Conservation (phyloP, 441 rosid genomes). For the Adansonia rubrostipa region DNA sequence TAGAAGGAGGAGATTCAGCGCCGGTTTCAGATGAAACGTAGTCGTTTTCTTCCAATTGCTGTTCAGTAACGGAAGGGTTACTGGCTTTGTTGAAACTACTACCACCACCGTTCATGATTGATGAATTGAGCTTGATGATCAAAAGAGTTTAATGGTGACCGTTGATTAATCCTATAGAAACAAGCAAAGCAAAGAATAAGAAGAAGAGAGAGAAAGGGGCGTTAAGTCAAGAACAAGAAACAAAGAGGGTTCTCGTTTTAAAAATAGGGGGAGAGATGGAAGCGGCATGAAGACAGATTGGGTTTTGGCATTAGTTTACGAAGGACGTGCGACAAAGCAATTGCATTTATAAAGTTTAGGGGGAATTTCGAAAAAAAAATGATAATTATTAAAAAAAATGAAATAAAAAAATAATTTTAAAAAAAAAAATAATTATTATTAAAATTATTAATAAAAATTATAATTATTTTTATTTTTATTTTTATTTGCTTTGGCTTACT, state of each 20-base stretch:
- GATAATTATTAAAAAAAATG: too few species aligned
- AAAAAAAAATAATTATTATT: too few species aligned
- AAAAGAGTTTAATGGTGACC: neutral
- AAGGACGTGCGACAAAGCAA: conserved; percentile 75
- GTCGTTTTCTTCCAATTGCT: conserved; percentile 49
- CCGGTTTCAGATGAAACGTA: conserved; percentile 52
- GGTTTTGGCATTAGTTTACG: conserved; percentile 51
- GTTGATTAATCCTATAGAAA: neutral
- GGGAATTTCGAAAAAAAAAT: too few species aligned
- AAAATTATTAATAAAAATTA: too few species aligned
- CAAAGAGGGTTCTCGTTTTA: conserved; percentile 44
- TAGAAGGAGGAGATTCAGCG: conserved; percentile 64
- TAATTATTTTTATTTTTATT: too few species aligned
- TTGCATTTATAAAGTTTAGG: conserved; percentile 36
- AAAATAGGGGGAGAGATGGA: conserved; percentile 44
- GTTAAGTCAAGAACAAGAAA: conserved; percentile 30
- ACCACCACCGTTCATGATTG: conserved; percentile 38
- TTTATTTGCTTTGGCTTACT: too few species aligned
- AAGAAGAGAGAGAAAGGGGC: neutral
- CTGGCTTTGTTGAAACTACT: conserved; percentile 38
- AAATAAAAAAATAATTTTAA: too few species aligned
- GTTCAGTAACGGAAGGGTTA: conserved; percentile 34
- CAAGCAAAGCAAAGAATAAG: neutral
- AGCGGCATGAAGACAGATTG: conserved; percentile 75
- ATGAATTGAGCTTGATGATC: conserved; percentile 29